Evolutionary conservation across 2,329 filamentous ascomycete genomes (phyloP), one percentile per base, ranked within the genome.

Genomic region (Zymoseptoria passerinii): DNA sequence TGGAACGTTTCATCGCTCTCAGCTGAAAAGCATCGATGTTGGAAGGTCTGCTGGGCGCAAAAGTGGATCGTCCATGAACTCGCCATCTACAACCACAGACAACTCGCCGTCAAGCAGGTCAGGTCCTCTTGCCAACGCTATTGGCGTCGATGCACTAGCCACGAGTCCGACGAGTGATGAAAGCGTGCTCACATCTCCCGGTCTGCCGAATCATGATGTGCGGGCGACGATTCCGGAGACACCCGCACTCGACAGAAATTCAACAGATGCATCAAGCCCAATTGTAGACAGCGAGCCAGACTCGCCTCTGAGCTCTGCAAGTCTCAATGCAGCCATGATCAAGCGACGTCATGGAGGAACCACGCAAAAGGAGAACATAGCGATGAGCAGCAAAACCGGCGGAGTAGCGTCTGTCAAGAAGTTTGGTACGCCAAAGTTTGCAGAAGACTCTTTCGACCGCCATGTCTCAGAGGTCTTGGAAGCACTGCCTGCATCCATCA

Each of bases 401-500:
- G 13, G 13, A 35, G 53, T n/a, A 19, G 16, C 52, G 29, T 20
- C 52, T 2, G 6, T 44, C n/a, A 55, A 55, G 53, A 48, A 55
- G 40, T 1, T 20, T 18, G 27, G 10, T 3, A 9, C 16, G n/a
- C 16, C 52, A 7, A 18, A 20, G 35, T 28, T 20, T 16, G 58
- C 58, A 18, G 64, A 66, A 52, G 67, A 69, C 56, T 48, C 84
- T 84, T 58, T 87, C 81, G 19, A 89, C 95, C 61, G 71, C 13
- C 72, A 73, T 28, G 72, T 73, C 18, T 72, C 69, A 28, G 67
- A 70, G 27, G 71, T 73, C 8, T 58, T 73, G n/a, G 63, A 70
- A 10, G 64, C 58, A 9, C 61, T 73, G 13, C 69, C 71, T 10
- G 86, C 87, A 29, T 85, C 86, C 61, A 95, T 97, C 66, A 86